A percentile compares a stretch with the other conserved stretches of the same genome.
Conservation (phyloP, 2,329 filamentous ascomycete genomes). For the Chrysoporthe austroafricana region DNA sequence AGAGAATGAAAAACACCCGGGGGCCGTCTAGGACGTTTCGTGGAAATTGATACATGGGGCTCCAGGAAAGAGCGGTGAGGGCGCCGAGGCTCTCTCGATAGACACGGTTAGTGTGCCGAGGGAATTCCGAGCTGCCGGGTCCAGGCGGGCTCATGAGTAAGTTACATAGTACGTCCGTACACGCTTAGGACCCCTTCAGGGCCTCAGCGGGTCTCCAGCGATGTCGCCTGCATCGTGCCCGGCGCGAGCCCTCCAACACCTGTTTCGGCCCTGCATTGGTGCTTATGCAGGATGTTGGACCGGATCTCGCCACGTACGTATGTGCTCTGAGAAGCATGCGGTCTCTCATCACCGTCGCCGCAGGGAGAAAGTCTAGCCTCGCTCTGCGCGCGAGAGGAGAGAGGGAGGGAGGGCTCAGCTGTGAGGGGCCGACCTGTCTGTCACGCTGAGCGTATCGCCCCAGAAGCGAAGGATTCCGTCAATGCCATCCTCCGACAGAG, state of each 20-base stretch:
- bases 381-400: neutral
- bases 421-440: neutral
- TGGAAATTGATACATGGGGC: constrained; percentile 1
- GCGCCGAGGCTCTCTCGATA: neutral
- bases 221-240: constrained; percentile 18
- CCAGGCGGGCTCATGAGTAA: neutral
- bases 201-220: neutral
- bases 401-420: too few species aligned
- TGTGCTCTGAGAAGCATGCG: neutral
- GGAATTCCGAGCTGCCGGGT: constrained; percentile 12
- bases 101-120: constrained; percentile 2
- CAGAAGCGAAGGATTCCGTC: neutral
- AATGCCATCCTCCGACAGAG: neutral
- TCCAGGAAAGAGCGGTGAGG: constrained; percentile 1
- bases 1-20: neutral
- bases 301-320: neutral
- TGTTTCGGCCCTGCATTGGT: constrained; percentile 29
- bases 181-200: constrained; percentile 9
- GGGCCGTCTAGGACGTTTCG: neutral
- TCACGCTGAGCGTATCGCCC: neutral
- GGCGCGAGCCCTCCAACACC: constrained; percentile 14
- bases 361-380: neutral
- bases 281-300: constrained; percentile 10
- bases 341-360: neutral
- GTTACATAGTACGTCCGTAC: neutral